Base-by-base conservation (phyloP, 139 green algal genomes). In the Bryopsis sp. region DNA sequence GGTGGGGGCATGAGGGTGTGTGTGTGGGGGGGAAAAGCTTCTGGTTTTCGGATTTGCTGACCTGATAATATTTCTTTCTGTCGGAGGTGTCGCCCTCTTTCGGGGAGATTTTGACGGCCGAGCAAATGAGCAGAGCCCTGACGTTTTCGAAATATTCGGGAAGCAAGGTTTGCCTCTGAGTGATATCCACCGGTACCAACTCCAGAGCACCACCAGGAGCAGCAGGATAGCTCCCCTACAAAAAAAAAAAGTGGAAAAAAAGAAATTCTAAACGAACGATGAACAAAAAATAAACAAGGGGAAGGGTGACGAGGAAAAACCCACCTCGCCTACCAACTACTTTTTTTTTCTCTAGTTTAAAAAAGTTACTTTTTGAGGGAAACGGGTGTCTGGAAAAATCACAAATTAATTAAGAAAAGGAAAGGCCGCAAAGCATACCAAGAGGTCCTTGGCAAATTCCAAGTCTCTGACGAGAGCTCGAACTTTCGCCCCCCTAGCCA, bases 41-140 rank as follows among this genome's bases (percentile, higher is more conserved):
- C n/a, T n/a, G n/a, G n/a, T n/a, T n/a, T n/a, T n/a, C n/a, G n/a
- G n/a, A n/a, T n/a, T n/a, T n/a, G n/a, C n/a, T n/a, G n/a, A 86
- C 83, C 84, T 94, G 88, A 32, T 84, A 82, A 73, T 96, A 97
- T 79, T 97, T 97, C n/a, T 54, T 26, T 1, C 90, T 71, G 67
- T 89, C 79, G 0, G 35, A 54, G 6, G 76, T 87, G 77, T 97
- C 91, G 0, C 91, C 90, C 73, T 97, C 90, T 78, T 94, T 95
- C 50, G 89, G 89, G 24, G 50, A 65, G 29, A 96, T 83, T 69
- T 88, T 90, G 54, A 84, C 78, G 11, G 86, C 86, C 0, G 72
- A 78, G 71, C 84, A 91, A 60, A 74, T 82, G 22, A 97, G 71
- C 31, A 96, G 74, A 2, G 71, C 34, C 0, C 74, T 48, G 35